Percentiles rank a stretch among this genome's conserved stretches.
phyloP scores from a whole-genome alignment of 768 basidiomycete genomes.

The Guyanaporus albipodus region DNA sequence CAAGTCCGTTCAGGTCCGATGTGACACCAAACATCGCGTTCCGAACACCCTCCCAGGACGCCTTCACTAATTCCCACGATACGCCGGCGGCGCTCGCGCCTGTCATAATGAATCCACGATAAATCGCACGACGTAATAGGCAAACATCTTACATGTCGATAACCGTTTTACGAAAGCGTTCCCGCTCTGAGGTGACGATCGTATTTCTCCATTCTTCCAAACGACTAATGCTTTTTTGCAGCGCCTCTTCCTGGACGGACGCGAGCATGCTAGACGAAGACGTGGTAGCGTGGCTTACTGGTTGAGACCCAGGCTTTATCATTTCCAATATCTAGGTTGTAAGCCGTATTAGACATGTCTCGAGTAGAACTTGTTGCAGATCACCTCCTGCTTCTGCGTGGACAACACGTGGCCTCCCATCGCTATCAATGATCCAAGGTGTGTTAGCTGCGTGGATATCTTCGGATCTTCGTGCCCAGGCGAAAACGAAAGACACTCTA shows the following conservation, averaged over 20 bases:
- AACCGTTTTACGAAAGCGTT: conserved; percentile 63
- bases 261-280: conserved; percentile 14
- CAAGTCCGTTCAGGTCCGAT: conserved; percentile 49
- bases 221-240: conserved; percentile 58
- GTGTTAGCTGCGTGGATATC: conserved; percentile 64
- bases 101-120: conserved; percentile 31
- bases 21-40: conserved; percentile 81
- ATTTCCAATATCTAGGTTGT: conserved; percentile 52
- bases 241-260: conserved; percentile 32
- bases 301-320: conserved; percentile 35
- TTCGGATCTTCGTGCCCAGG: conserved; percentile 8
- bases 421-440: conserved; percentile 65
- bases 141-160: conserved; percentile 56
- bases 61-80: conserved; percentile 58
- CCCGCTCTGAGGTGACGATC: conserved; percentile 64
- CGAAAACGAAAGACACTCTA: conserved; percentile 58
- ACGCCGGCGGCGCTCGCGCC: conserved; percentile 75
- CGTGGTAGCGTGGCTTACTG: not conserved
- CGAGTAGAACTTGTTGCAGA: not conserved
- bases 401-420: conserved; percentile 58
- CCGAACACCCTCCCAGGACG: conserved; percentile 58
- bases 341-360: conserved; percentile 1
- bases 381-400: conserved; percentile 71
- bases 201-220: conserved; percentile 73
- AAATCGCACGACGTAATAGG: not conserved